A percentile compares a stretch with the other conserved stretches of the same genome.
Conservation (phyloP, 106 monocot genomes). For the Posidonia australis region DNA sequence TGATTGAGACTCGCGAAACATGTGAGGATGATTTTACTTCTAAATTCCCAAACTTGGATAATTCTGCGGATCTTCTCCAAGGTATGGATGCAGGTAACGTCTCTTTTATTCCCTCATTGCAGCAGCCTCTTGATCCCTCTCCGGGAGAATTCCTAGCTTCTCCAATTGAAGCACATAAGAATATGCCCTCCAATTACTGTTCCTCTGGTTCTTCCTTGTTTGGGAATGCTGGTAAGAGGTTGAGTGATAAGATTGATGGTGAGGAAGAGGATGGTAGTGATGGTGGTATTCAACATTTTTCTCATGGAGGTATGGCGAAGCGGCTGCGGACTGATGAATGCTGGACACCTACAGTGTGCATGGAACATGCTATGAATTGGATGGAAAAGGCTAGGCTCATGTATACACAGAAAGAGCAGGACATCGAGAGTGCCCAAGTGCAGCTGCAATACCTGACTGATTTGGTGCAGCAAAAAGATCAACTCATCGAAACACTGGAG, state of each 20-base stretch:
- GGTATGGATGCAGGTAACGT: conserved; percentile 30
- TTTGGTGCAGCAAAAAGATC: conserved; percentile 58
- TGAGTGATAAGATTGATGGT: conserved; percentile 14
- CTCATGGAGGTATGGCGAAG: conserved; percentile 29
- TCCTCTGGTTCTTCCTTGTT: conserved; percentile 6
- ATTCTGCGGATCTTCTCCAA: conserved; percentile 60
- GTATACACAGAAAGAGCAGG: conserved; percentile 52
- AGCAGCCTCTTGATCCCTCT: conserved; percentile 37
- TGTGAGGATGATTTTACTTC: conserved; percentile 23
- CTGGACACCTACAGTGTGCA: conserved; percentile 24
- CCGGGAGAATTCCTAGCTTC: conserved; percentile 27
- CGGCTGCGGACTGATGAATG: conserved; percentile 21
- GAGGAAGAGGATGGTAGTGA: conserved; percentile 6
- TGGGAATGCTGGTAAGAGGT: conserved; percentile 15
- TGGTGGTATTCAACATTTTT: conserved; percentile 13
- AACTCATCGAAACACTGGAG: conserved; percentile 40
- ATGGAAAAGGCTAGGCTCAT: conserved; percentile 33
- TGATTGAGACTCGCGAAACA: conserved; percentile 19
- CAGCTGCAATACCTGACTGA: conserved; percentile 42
- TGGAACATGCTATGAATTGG: conserved; percentile 25
- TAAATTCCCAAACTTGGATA: conserved; percentile 45
- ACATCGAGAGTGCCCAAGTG: conserved; percentile 35
- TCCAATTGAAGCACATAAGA: conserved; percentile 9
- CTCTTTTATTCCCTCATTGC: conserved; percentile 30
- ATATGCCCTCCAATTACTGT: conserved; percentile 2